Evolutionary conservation across 495 filamentous ascomycete species (phyloP).

Genomic region (Aspergillus funiculosus): DNA sequence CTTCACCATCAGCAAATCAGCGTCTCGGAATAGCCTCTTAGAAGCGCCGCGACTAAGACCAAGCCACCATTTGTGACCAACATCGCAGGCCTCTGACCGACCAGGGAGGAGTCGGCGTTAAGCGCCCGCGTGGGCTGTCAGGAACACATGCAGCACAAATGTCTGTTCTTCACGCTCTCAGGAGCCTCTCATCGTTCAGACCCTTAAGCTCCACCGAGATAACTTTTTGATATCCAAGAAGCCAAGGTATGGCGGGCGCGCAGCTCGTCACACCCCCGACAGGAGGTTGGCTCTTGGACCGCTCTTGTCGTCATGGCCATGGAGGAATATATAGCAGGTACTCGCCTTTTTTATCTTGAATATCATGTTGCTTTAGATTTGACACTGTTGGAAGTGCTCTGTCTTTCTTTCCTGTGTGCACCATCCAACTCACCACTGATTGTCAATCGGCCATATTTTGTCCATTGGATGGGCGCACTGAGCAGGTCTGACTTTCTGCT

Average conservation of each 20-base stretch:
- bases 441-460: neutral
- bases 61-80: slow-evolving; percentile 9
- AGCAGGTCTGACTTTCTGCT: slow-evolving; percentile 3
- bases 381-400: neutral
- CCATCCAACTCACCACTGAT: too few species aligned
- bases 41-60: slow-evolving; percentile 11
- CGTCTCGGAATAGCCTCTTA: neutral
- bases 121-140: slow-evolving; percentile 20
- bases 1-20: slow-evolving; percentile 10
- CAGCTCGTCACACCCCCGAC: slow-evolving; percentile 1
- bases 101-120: slow-evolving; percentile 18
- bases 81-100: slow-evolving; percentile 12
- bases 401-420: too few species aligned
- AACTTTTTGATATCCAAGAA: slow-evolving; percentile 7
- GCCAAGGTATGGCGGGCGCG: slow-evolving; percentile 12
- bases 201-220: slow-evolving; percentile 19
- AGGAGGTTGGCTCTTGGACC: slow-evolving; percentile 3
- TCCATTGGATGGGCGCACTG: neutral
- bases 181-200: slow-evolving; percentile 23
- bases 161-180: slow-evolving; percentile 18
- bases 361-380: neutral
- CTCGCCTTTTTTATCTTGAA: neutral
- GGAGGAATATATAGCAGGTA: slow-evolving; percentile 5
- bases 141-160: slow-evolving; percentile 14
- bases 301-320: too few species aligned